A percentile compares a stretch with the other conserved stretches of the same genome.
Conservation (phyloP, 495 filamentous ascomycete species). For the Sabuloglossum arenarium region DNA sequence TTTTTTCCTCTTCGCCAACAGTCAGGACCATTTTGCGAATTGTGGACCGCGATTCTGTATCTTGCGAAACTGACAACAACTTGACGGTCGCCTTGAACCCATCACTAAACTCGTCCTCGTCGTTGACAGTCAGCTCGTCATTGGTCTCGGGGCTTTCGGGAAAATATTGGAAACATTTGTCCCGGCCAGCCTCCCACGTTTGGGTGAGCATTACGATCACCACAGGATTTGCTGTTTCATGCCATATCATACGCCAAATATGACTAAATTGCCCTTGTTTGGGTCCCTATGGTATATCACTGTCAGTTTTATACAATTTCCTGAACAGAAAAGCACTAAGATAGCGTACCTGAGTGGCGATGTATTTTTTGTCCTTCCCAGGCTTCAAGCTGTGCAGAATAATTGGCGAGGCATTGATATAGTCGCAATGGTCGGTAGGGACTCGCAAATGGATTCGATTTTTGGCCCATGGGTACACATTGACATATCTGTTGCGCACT, state of each 20-base stretch:
- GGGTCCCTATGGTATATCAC: slow-evolving; percentile 38
- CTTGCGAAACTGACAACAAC: slow-evolving; percentile 24
- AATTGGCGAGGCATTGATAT: slow-evolving; percentile 94
- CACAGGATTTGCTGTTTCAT: slow-evolving; percentile 54
- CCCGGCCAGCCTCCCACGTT: slow-evolving; percentile 56
- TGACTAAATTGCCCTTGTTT: slow-evolving; percentile 49
- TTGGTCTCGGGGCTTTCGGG: slow-evolving; percentile 30
- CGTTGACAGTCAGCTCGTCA: slow-evolving; percentile 32
- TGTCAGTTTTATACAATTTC: not conserved
- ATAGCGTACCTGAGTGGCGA: slow-evolving; percentile 41
- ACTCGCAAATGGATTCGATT: slow-evolving; percentile 74
- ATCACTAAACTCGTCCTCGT: slow-evolving; percentile 38
- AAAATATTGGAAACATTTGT: slow-evolving; percentile 90
- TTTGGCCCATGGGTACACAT: slow-evolving; percentile 70
- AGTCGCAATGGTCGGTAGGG: slow-evolving; percentile 59
- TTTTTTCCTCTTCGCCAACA: slow-evolving; percentile 39
- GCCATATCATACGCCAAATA: slow-evolving; percentile 92
- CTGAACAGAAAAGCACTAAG: not conserved
- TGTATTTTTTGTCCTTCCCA: slow-evolving; percentile 32
- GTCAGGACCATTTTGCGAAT: slow-evolving; percentile 33
- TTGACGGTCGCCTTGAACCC: slow-evolving; percentile 33
- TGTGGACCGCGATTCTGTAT: slow-evolving; percentile 29
- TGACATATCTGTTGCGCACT: slow-evolving; percentile 56
- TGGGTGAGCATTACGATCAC: slow-evolving; percentile 95
- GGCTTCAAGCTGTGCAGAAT: slow-evolving; percentile 35